Evolutionary conservation across 78 protist genomes (phyloP).

Genomic region (Neovahlkampfia damariscottae): DNA sequence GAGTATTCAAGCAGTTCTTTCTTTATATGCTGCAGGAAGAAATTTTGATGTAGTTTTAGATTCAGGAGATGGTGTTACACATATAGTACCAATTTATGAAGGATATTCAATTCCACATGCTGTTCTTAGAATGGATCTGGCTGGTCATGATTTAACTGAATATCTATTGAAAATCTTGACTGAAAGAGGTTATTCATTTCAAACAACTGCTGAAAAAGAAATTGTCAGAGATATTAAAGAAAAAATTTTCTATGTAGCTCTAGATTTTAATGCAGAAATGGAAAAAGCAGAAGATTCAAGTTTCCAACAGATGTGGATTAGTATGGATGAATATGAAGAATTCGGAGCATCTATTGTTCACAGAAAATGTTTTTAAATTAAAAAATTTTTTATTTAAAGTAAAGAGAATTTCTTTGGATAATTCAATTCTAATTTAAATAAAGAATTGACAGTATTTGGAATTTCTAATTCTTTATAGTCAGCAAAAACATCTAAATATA

Average conservation of each 20-base stretch:
- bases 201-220: slow-evolving; percentile 75
- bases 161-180: slow-evolving; percentile 56
- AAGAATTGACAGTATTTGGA: too few species aligned
- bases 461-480: too few species aligned
- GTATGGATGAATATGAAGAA: too few species aligned
- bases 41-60: slow-evolving; percentile 59
- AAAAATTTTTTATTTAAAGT: too few species aligned
- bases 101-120: slow-evolving; percentile 59
- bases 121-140: slow-evolving; percentile 57
- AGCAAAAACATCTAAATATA: too few species aligned
- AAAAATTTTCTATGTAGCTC: slow-evolving; percentile 48
- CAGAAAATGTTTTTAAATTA: too few species aligned
- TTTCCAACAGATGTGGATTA: too few species aligned
- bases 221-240: slow-evolving; percentile 83
- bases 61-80: slow-evolving; percentile 49
- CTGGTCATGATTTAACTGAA: slow-evolving; percentile 23
- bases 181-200: slow-evolving; percentile 59
- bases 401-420: too few species aligned
- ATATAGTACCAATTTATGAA: slow-evolving; percentile 43
- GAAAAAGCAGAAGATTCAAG: background rate
- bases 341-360: too few species aligned
- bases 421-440: too few species aligned
- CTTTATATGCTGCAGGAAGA: slow-evolving; percentile 46
- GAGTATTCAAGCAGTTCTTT: slow-evolving; percentile 78
- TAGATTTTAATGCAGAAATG: slow-evolving; percentile 34